Evolutionary conservation across 2,329 filamentous ascomycete species (phyloP), one percentile per base, ranked within the genome.

Genomic region (Diplodia corticola): DNA sequence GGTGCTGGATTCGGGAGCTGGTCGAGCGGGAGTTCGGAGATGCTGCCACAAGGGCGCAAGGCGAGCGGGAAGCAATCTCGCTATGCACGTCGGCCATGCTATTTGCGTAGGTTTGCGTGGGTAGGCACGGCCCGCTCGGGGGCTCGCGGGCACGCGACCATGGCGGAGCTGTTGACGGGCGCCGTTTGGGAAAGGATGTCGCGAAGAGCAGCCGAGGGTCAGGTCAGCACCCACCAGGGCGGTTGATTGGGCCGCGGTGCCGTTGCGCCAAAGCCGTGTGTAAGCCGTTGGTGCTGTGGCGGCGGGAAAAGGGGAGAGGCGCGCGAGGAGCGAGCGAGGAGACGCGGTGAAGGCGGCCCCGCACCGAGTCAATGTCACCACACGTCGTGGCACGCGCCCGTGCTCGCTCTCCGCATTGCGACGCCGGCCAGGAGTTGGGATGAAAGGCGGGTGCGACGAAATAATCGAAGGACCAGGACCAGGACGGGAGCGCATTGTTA

Each of bases 121-220:
- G n/a, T 10, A 13, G 17, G n/a, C 30, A 37, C 35, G 30, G 22
- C 5, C 12, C n/a, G 17, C 15, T 44, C 37, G 46, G 44, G 55
- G 55, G 37, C 55, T 17, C 24, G 24, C 20, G 55, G 22, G 37
- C 55, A 59, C 55, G 55, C 55, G 55, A 59, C 57, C 57, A 46
- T 26, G 53, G 12, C 17, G 30, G 9, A 17, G 22, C 5, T 26
- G 24, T n/a, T 24, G 40, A 12, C 55, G 28, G 55, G 26, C 35
- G 55, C 26, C 13, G 20, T 28, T 60, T 48, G 24, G 37, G 55
- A 60, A 60, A 48, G 7, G 15, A 26, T 48, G 24, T 40, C 40
- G 55, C 55, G 55, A 48, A 26, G 5, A 20, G 12, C 15, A n/a
- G 33, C 13, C 22, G 9, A 6, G 5, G 26, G 33, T 40, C 53